Base-by-base conservation (phyloP, 805 yeast genomes). In the Spathaspora boniae region DNA sequence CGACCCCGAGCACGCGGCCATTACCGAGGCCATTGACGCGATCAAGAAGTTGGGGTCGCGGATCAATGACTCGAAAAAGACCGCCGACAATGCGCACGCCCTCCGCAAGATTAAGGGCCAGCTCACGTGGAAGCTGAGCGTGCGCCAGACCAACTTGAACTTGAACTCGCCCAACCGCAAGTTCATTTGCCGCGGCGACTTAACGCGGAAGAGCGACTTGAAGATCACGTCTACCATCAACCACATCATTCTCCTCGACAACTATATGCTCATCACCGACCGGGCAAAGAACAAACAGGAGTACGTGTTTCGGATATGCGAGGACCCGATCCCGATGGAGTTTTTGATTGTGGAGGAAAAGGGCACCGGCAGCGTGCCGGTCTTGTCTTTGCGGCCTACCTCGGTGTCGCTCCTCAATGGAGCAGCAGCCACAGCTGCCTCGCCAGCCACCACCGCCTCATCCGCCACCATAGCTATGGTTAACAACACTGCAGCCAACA, bases 191-290 rank as follows among this genome's bases (percentile, higher is more conserved):
- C 62, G 80, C 8, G 93, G 88, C 0, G 72, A 70, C 17, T 70
- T 83, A 12, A 47, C 63, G 2, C 68, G 82, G 37, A 77, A 80
- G 40, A 78, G 86, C 9, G 93, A 82, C 32, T 61, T 78, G 47
- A 75, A 79, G 64, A 62, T 79, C 20, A 81, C 80, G 26, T 68
- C 83, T 26, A 60, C 65, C 6, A 62, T 70, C 0, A 60, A 58
- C 31, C 71, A 75, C 44, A 47, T 83, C 16, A 74, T 85, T 14
- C 58, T 86, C 19, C 58, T 86, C 34, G 95, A 86, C 51, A 84
- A 86, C 48, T 84, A 70, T 46, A 57, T 86, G 29, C 50, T 86
- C 21, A 70, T 86, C 1, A 80, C 86, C 1, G 81, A 86, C 26
- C 68, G 68, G 31, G 55, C 72, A 2, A 63, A 65, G 6, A 72